Conservation (phyloP, 129 eudicot genomes). For the Glebionis coronaria region DNA sequence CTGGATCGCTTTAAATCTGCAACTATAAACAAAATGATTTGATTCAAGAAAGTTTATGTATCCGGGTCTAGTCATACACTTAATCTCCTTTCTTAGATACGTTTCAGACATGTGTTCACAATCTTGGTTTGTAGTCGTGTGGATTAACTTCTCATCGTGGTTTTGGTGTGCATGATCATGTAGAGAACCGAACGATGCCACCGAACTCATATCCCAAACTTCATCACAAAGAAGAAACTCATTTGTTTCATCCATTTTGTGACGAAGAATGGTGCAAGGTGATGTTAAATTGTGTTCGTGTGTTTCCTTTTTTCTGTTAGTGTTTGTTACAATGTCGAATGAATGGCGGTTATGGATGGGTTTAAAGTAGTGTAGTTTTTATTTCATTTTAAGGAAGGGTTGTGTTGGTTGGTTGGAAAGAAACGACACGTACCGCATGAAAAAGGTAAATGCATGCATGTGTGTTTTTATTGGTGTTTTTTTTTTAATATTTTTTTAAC, state of each 20-base stretch:
- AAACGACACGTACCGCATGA: conserved; percentile 74
- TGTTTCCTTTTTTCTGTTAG: background rate
- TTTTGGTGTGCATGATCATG: conserved; percentile 5
- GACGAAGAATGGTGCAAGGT: background rate
- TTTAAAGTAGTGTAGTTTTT: too few species aligned
- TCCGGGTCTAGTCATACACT: conserved; percentile 33
- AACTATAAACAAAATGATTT: conserved; percentile 8
- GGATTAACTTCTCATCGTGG: background rate
- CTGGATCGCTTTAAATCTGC: conserved; percentile 45
- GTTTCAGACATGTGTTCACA: conserved; percentile 27
- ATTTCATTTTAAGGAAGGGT: background rate
- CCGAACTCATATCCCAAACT: conserved; percentile 50
- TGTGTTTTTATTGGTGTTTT: conserved; percentile 18
- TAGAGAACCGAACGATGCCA: background rate
- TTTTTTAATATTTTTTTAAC: too few species aligned
- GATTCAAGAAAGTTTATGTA: conserved; percentile 32
- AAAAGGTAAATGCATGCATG: conserved; percentile 53
- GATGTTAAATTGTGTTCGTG: background rate
- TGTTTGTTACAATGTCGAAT: background rate
- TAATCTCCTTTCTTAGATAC: conserved; percentile 34
- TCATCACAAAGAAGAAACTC: conserved; percentile 60
- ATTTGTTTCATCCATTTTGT: background rate
- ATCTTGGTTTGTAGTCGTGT: conserved; percentile 34
- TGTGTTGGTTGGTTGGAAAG: conserved; percentile 38
- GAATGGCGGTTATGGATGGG: conserved; percentile 23